These are phyloP conservation scores for Choricystis sp. DNA, from an alignment of 139 green algal genomes.

Conservation along the genomic window DNA sequence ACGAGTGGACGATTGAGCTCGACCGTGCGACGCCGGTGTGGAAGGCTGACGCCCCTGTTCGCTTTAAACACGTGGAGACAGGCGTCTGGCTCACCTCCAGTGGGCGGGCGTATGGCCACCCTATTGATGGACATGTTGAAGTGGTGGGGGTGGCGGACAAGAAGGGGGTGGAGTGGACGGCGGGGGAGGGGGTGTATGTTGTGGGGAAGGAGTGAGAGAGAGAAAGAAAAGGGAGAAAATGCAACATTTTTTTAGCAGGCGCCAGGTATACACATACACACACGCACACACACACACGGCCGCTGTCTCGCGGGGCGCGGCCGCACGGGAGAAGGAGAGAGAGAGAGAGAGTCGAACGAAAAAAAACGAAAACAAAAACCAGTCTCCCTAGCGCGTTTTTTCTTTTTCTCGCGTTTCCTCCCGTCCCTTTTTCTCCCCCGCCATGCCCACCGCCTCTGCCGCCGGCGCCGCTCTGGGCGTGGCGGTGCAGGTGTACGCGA, in stretches of 20 bases:
- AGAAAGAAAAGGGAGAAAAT: constrained; percentile 3
- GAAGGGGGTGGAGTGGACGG: constrained; percentile 2
- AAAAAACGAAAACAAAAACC: no score
- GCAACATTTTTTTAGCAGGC: background rate
- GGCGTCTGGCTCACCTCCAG: constrained; percentile 36
- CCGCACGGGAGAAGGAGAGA: no score
- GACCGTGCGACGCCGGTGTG: background rate
- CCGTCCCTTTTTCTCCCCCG: no score
- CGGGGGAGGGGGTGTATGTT: background rate
- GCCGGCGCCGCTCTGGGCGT: no score
- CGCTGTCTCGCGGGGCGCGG: no score
- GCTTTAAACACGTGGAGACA: constrained; percentile 60
- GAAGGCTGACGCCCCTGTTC: no score
- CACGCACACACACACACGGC: background rate
- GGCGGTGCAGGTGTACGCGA: no score
- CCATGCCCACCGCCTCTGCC: no score
- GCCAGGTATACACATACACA: background rate
- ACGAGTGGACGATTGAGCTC: background rate
- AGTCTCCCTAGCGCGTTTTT: no score
- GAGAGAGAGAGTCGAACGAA: no score
- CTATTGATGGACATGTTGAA: constrained; percentile 70
- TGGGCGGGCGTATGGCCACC: constrained; percentile 44
- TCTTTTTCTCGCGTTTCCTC: no score
- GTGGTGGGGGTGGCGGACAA: constrained; percentile 31
- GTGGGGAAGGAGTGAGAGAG: background rate